phyloP scores from a whole-genome alignment of 2,329 filamentous ascomycete species.

The Hyphodiscus sp. region DNA sequence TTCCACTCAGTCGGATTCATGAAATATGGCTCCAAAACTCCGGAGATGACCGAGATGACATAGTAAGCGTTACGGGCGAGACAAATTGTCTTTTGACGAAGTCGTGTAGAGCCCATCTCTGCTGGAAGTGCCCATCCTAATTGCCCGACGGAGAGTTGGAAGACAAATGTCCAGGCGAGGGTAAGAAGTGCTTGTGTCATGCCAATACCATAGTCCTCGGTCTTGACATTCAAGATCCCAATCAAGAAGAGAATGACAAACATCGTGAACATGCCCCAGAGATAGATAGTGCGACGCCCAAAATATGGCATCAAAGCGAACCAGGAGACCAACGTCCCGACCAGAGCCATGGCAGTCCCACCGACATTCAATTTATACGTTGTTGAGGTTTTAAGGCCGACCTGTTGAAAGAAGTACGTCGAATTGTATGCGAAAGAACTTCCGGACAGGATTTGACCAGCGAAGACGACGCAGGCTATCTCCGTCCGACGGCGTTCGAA shows the following conservation, averaged over 20 bases:
- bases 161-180: constrained; percentile 46
- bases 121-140: constrained; percentile 46
- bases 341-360: constrained; percentile 38
- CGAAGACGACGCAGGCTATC: constrained; percentile 44
- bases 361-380: constrained; percentile 42
- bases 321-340: constrained; percentile 41
- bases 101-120: constrained; percentile 46
- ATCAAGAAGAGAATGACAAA: constrained; percentile 37
- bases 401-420: constrained; percentile 45
- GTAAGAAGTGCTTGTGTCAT: constrained; percentile 40
- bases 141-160: constrained; percentile 49
- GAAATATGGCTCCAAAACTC: constrained; percentile 40
- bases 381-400: constrained; percentile 40
- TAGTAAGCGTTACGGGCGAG: constrained; percentile 45
- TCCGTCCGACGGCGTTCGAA: constrained; percentile 40
- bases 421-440: constrained; percentile 35
- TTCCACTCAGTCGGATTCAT: constrained; percentile 41
- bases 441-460: constrained; percentile 53
- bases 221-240: constrained; percentile 35
- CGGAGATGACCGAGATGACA: constrained; percentile 39
- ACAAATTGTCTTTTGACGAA: constrained; percentile 49
- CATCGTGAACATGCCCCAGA: constrained; percentile 32
- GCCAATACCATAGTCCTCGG: constrained; percentile 31
- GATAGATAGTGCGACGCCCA: constrained; percentile 39
- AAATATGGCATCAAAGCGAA: constrained; percentile 37